Evolutionary conservation across 768 basidiomycete genomes (phyloP).

Genomic region (Russula abietina): DNA sequence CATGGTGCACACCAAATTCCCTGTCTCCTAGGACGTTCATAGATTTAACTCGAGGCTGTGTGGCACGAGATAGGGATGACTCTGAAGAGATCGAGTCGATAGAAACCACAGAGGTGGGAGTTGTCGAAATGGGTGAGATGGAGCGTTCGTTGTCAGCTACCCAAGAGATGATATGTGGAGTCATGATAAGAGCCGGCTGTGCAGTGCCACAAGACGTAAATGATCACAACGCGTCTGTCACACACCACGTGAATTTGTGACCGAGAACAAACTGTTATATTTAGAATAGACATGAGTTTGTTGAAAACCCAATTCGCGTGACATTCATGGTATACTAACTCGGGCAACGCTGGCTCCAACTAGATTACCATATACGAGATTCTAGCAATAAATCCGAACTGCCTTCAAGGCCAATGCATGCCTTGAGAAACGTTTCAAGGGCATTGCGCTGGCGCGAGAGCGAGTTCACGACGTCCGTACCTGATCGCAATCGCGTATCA

Average conservation of each 20-base stretch:
- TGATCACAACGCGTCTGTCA: slow-evolving; percentile 18
- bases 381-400: slow-evolving; percentile 80
- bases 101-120: slow-evolving; percentile 6
- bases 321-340: neutral
- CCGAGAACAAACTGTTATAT: neutral
- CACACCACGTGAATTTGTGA: slow-evolving; percentile 17
- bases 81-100: slow-evolving; percentile 12
- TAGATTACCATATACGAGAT: slow-evolving; percentile 77
- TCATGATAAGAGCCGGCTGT: neutral
- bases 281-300: neutral
- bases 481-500: slow-evolving; percentile 29
- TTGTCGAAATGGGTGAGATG: slow-evolving; percentile 7
- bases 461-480: slow-evolving; percentile 91
- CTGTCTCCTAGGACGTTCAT: neutral
- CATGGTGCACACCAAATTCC: neutral
- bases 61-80: neutral
- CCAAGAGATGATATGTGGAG: slow-evolving; percentile 16
- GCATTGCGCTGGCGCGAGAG: slow-evolving; percentile 93
- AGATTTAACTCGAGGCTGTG: neutral
- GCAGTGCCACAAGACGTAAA: neutral
- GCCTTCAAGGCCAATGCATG: slow-evolving; percentile 82
- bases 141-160: neutral
- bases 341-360: neutral
- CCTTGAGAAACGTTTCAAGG: slow-evolving; percentile 90
- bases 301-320: slow-evolving; percentile 16